Evolutionary conservation across 139 green algal genomes (phyloP), one percentile per base, ranked within the genome.

Genomic region (Micractinium sp.): DNA sequence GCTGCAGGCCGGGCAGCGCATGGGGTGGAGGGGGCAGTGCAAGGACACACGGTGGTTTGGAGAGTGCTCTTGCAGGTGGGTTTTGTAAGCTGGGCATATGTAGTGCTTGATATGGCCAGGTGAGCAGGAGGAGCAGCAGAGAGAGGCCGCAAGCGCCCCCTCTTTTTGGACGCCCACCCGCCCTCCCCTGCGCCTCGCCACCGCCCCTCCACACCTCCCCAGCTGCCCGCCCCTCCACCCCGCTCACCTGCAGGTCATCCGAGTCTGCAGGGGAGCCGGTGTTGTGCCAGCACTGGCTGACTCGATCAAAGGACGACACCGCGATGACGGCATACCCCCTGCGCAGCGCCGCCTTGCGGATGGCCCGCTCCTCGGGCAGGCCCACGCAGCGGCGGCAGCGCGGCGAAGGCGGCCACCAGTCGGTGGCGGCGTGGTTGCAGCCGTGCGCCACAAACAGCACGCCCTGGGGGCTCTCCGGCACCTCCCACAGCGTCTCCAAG

Each of bases 341-440:
- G 20, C 63, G 33, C 78, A 96, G 73, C 1, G 88, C 63, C 29
- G 86, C 61, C 27, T 83, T 29, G 22, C 87, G 93, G 31, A 96
- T 90, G 38, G 69, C 66, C 73, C 92, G 41, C 85, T 97, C 94
- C 86, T 95, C 94, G 14, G 95, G 93, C 63, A 96, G 89, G 94
- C 94, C 94, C 76, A 92, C 87, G 91, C 94, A 96, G 18, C 67
- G 14, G 1, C 85, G 63, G 90, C 95, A 97, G 56, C 29, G 56
- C 0, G 81, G 33, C 33, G 78, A 89, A 1, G 63, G 63, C 15
- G 85, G 91, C 90, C 92, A 96, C 75, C 90, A 96, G 90, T 97
- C 94, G 15, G 86, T 87, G 33, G 91, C 94, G 2, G 73, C 85
- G 67, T 97, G 95, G 71, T 78, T 90, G 88, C 95, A 97, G 63